Conservation (phyloP, 2,329 filamentous ascomycete genomes). For the Botrytis tulipae region DNA sequence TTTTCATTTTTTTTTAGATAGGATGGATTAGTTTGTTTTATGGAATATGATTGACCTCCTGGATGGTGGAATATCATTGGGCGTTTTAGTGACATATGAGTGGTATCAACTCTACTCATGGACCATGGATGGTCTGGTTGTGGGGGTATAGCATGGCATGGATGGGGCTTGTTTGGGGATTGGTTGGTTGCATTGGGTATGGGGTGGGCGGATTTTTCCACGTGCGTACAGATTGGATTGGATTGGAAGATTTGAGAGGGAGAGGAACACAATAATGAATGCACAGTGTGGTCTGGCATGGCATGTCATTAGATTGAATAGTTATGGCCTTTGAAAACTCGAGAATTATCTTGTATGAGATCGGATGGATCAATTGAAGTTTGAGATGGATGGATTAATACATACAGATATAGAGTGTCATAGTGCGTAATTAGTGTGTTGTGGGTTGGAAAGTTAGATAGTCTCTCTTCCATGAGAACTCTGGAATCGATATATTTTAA, state of each 20-base stretch:
- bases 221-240: constrained; percentile 1
- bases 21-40: constrained; percentile 5
- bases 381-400: neutral
- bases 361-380: neutral
- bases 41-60: neutral
- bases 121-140: constrained; percentile 11
- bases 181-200: constrained; percentile 19
- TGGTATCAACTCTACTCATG: constrained; percentile 1
- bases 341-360: constrained; percentile 10
- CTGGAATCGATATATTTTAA: neutral
- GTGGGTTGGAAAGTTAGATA: neutral
- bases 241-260: neutral
- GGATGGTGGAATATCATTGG: constrained; percentile 2
- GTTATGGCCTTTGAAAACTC: neutral
- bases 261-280: neutral
- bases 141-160: neutral
- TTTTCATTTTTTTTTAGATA: neutral
- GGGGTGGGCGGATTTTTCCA: constrained; percentile 6
- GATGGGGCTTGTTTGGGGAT: neutral
- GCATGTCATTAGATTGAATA: neutral
- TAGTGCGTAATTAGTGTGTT: neutral
- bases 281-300: neutral
- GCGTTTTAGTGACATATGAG: constrained; percentile 17
- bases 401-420: constrained; percentile 2
- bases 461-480: neutral